Conservation (phyloP, 2,329 filamentous ascomycete species). For the Coniochaeta ligniaria region DNA sequence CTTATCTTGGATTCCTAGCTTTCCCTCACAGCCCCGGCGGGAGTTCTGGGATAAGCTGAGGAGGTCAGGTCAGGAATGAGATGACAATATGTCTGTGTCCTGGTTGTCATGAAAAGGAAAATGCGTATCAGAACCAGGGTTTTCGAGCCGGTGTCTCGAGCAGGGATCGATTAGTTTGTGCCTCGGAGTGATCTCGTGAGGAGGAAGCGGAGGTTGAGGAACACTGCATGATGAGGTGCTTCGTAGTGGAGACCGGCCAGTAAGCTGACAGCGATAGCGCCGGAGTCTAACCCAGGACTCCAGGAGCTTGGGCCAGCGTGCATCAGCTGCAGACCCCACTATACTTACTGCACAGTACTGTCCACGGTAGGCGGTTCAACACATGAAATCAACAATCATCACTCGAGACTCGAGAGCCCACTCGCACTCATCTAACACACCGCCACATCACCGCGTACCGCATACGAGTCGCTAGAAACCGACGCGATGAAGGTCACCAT, state of each 20-base stretch:
- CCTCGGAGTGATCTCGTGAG: not conserved
- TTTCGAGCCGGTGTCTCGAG: not conserved
- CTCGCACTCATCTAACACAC: not conserved
- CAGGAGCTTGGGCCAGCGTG: not conserved
- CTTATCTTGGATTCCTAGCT: not conserved
- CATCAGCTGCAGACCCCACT: not conserved
- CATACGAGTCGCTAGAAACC: conserved; percentile 6
- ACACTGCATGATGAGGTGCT: not conserved
- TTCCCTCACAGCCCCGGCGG: not conserved
- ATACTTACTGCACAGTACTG: not conserved
- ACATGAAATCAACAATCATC: not conserved
- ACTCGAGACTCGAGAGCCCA: not conserved
- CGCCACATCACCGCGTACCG: not conserved
- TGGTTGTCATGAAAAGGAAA: not conserved
- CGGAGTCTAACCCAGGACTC: not conserved
- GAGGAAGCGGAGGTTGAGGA: not conserved
- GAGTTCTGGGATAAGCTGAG: not conserved
- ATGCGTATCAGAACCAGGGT: not conserved
- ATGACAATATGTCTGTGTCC: not conserved
- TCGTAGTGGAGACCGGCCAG: not conserved
- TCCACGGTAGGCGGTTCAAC: too few species aligned
- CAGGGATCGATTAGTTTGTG: not conserved
- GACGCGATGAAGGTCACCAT: conserved; percentile 85
- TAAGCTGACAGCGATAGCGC: not conserved
- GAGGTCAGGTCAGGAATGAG: not conserved